phyloP scores from a whole-genome alignment of 768 basidiomycete genomes.

The Suillus bovinus region DNA sequence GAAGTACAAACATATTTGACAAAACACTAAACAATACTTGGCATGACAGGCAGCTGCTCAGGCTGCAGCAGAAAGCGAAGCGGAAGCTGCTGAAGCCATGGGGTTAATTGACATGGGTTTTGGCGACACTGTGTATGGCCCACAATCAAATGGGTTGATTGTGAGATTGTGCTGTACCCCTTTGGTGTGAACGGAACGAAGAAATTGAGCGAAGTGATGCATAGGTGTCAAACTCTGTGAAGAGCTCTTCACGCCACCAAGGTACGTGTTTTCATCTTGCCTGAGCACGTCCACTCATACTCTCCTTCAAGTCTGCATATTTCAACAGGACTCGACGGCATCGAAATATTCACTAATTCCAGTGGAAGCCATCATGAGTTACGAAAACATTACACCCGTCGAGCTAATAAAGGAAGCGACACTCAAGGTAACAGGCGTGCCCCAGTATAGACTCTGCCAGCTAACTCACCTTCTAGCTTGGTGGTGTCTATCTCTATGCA shows the following conservation, averaged over 20 bases:
- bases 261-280: constrained; percentile 45
- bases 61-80: constrained; percentile 89
- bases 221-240: constrained; percentile 97
- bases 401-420: constrained; percentile 98
- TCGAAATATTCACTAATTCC: constrained; percentile 99
- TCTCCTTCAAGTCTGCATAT: constrained; percentile 83
- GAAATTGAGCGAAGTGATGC: no score
- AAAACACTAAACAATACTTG: constrained; percentile 94
- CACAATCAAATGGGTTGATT: no score
- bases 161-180: no score
- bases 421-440: constrained; percentile 60
- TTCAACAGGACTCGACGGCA: constrained; percentile 96
- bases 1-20: constrained; percentile 94
- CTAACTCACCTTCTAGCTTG: constrained; percentile 56
- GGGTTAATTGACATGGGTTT: constrained; percentile 95
- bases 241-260: constrained; percentile 94
- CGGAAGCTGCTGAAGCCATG: constrained; percentile 90
- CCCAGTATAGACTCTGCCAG: background rate
- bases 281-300: background rate
- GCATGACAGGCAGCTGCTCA: constrained; percentile 91
- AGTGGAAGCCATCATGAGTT: constrained; percentile 98
- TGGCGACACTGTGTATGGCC: no score
- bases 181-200: no score
- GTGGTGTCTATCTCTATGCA: constrained; percentile 96
- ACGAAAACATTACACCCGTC: constrained; percentile 85